Evolutionary conservation across 1,139 yeast species (phyloP).

Genomic region (Suhomyces taliae): DNA sequence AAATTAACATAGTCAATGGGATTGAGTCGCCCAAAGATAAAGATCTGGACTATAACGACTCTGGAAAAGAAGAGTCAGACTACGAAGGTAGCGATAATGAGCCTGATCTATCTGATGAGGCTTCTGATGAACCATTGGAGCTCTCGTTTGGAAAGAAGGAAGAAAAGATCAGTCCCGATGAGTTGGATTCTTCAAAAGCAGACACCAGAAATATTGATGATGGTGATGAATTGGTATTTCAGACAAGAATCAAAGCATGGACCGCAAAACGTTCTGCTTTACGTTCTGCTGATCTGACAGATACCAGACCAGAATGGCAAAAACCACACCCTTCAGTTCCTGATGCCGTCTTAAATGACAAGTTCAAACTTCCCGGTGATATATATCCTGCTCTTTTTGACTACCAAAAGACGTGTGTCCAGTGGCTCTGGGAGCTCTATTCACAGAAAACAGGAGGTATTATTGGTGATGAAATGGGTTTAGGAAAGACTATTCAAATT

Average conservation of each 20-base stretch:
- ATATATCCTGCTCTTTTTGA: slow-evolving; percentile 83
- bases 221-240: slow-evolving; percentile 69
- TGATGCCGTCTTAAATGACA: slow-evolving; percentile 71
- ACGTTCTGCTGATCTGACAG: slow-evolving; percentile 14
- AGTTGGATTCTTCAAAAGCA: not conserved
- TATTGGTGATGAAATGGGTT: slow-evolving; percentile 96
- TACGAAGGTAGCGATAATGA: slow-evolving; percentile 4
- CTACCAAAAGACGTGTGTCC: slow-evolving; percentile 91
- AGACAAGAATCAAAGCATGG: slow-evolving; percentile 64
- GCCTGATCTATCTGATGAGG: not conserved
- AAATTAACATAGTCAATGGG: not conserved
- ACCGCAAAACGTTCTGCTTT: slow-evolving; percentile 40
- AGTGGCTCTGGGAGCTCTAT: slow-evolving; percentile 77
- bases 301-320: slow-evolving; percentile 54
- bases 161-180: not conserved
- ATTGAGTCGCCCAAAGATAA: not conserved
- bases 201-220: slow-evolving; percentile 59
- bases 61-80: slow-evolving; percentile 3
- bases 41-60: not conserved
- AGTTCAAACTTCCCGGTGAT: slow-evolving; percentile 84
- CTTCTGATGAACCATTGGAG: not conserved
- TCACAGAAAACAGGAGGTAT: slow-evolving; percentile 91
- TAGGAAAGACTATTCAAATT: slow-evolving; percentile 92
- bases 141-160: not conserved
- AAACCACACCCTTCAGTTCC: slow-evolving; percentile 75